Base-by-base conservation (phyloP, 352 stramenopile species). In the Pythium brachiatum region DNA sequence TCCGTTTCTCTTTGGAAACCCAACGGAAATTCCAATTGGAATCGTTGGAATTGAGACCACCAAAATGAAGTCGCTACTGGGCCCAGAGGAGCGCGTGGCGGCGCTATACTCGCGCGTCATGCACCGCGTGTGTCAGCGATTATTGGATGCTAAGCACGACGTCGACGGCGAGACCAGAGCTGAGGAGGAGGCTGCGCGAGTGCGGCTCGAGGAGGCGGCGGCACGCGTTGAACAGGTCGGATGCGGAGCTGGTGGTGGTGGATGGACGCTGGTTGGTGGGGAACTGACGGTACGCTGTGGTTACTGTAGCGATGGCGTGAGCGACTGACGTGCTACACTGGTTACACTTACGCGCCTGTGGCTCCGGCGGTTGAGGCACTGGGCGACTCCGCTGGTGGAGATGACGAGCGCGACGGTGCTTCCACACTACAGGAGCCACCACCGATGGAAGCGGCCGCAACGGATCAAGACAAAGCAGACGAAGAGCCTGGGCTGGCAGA, bases 101-200 rank as follows among this genome's bases (percentile, higher is more conserved):
- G 76, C 68, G 25, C 83, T 90, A 56, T 90, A 90, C 58, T 53
- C 72, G 54, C 78, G 78, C 39, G 74, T 88, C 16, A 83, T 90
- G 44, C 60, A 64, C n/a, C 78, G 81, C 44, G 78, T 88, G 44
- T 88, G 78, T 51, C 54, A 60, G 44, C 64, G 65, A 8, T 86
- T 86, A 43, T 57, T 80, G 54, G 23, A 73, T 25, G 69, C 64
- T n/a, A 57, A 74, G 41, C 31, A 38, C 0, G 60, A 69, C 8
- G 50, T 59, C 12, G 54, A 66, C 6, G 53, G 58, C 15, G 54
- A 69, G 41, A 27, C 41, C 2, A 60, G 53, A 23, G 44, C 63
- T 12, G 55, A 82, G 32, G 68, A 72, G 36, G 63, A 78, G 64
- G 75, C 79, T 54, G 62, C 46, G 34, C 15, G 13, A 7, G 61